Conservation (phyloP, 768 basidiomycete species). For the Amanita molliuscula region DNA sequence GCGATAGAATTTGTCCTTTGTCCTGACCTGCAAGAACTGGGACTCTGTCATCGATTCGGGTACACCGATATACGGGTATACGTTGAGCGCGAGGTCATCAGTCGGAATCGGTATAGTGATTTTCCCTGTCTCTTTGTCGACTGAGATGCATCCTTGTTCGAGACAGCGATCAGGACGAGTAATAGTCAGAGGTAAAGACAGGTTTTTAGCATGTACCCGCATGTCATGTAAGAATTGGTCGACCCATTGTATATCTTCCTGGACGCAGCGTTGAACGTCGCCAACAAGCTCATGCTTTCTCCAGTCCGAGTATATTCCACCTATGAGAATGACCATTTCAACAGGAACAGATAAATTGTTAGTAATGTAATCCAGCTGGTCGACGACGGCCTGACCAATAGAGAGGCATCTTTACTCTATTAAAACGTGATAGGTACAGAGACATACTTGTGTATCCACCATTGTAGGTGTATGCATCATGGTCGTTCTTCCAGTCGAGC, state of each 20-base stretch:
- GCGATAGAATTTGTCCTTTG: slow-evolving; percentile 2
- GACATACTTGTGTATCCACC: slow-evolving; percentile 3
- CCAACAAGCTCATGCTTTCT: slow-evolving; percentile 21
- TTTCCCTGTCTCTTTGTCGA: slow-evolving; percentile 4
- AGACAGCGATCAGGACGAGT: slow-evolving; percentile 4
- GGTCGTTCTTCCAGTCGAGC: slow-evolving; percentile 4
- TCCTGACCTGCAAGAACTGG: background rate
- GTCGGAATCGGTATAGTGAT: slow-evolving; percentile 6
- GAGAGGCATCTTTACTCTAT: background rate
- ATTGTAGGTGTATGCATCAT: slow-evolving; percentile 5
- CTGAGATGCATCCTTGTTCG: slow-evolving; percentile 3
- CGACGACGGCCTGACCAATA: slow-evolving; percentile 1
- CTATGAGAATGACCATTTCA: slow-evolving; percentile 7
- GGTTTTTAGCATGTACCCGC: slow-evolving; percentile 2
- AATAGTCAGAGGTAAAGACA: slow-evolving; percentile 3
- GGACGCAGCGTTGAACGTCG: slow-evolving; percentile 15
- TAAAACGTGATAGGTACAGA: background rate
- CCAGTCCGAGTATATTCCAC: slow-evolving; percentile 16
- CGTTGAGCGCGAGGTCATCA: background rate
- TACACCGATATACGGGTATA: background rate
- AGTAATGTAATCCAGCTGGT: slow-evolving; percentile 5
- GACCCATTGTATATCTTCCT: slow-evolving; percentile 3
- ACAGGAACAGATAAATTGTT: background rate
- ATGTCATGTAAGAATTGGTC: slow-evolving; percentile 3
- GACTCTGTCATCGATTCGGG: background rate